A percentile compares a stretch with the other conserved stretches of the same genome.
Evolutionary conservation across 2,329 filamentous ascomycete species (phyloP).

Genomic region (Phialophora macrospora): DNA sequence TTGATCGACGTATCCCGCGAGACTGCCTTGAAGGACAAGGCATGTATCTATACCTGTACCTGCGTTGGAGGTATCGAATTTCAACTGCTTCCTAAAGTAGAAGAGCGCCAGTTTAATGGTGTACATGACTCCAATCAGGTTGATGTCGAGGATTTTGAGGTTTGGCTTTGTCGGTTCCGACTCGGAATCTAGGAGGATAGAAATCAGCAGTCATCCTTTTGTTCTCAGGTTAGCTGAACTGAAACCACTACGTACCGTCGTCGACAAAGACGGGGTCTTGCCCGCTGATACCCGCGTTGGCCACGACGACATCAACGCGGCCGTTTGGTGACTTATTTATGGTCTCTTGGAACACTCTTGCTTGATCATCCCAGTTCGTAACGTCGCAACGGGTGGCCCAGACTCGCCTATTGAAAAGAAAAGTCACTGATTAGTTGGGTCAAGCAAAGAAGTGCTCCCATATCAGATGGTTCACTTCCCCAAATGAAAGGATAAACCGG

Average conservation of each 20-base stretch:
- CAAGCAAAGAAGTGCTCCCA: background rate
- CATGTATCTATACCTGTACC: background rate
- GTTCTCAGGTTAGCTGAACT: background rate
- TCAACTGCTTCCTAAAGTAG: slow-evolving; percentile 42
- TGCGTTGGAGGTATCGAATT: background rate
- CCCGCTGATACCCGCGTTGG: background rate
- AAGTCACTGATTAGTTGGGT: background rate
- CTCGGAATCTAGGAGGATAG: background rate
- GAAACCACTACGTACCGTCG: background rate
- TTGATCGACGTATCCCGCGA: background rate
- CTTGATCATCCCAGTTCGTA: background rate
- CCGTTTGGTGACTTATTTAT: background rate
- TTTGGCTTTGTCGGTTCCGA: slow-evolving; percentile 31
- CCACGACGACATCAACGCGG: background rate
- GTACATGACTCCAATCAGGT: slow-evolving; percentile 44
- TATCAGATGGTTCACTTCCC: background rate
- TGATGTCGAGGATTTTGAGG: slow-evolving; percentile 45
- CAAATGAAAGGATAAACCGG: background rate
- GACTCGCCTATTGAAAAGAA: background rate
- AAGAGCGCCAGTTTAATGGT: slow-evolving; percentile 46
- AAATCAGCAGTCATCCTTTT: background rate
- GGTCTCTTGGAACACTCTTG: background rate
- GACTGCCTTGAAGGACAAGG: background rate
- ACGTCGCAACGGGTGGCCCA: background rate
- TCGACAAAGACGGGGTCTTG: background rate